Conservation (phyloP, 139 green algal species). For the Auxenochlorella pyrenoidosa region DNA sequence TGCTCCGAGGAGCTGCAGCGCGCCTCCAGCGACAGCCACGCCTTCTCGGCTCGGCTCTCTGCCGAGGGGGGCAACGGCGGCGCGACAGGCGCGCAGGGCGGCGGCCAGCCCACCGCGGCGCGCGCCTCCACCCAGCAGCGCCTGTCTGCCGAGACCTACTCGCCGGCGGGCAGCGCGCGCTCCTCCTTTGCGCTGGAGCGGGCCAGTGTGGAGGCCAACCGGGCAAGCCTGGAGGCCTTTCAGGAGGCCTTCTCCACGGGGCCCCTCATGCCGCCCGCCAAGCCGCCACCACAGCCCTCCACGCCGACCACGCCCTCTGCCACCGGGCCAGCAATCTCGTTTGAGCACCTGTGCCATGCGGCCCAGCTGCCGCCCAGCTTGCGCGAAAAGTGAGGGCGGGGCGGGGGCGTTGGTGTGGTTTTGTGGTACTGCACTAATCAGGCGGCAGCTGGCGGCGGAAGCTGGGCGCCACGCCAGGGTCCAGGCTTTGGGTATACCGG, state of each 20-base stretch:
- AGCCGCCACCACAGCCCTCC: not conserved
- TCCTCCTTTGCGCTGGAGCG: slow-evolving; percentile 55
- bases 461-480: no score
- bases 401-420: not conserved
- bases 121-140: no score
- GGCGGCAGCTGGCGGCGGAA: not conserved
- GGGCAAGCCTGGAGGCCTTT: slow-evolving; percentile 56
- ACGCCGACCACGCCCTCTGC: not conserved
- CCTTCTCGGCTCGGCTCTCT: not conserved
- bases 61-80: not conserved
- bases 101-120: no score
- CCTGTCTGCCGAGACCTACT: not conserved
- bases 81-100: not conserved
- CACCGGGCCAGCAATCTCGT: not conserved
- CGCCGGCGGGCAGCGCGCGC: slow-evolving; percentile 5
- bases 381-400: not conserved
- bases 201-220: slow-evolving; percentile 53
- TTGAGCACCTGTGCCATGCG: not conserved
- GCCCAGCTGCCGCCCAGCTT: not conserved
- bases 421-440: no score
- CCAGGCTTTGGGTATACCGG: not conserved
- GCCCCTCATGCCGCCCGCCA: not conserved
- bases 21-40: not conserved
- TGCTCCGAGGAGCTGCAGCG: slow-evolving; percentile 10
- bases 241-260: slow-evolving; percentile 18